These are phyloP conservation scores for Aspergillus puulaauensis DNA, from an alignment of 2,329 filamentous ascomycete species.

Conservation along the genomic window DNA sequence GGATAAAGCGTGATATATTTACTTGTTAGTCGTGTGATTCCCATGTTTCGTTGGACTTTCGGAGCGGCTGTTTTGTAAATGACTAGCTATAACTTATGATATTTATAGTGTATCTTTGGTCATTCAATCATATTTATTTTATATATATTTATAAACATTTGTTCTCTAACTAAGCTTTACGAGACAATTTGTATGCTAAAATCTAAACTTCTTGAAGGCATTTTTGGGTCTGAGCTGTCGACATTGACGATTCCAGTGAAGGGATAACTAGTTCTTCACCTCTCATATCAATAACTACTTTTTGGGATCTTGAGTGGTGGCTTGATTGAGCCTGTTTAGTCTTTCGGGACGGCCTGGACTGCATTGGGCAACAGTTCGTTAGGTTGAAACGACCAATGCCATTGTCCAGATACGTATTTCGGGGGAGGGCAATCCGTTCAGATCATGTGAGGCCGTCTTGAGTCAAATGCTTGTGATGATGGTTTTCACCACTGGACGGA, in stretches of 20 bases:
- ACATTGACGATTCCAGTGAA: no score
- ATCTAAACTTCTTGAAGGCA: background rate
- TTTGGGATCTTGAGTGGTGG: no score
- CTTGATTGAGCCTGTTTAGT: background rate
- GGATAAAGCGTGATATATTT: slow-evolving; percentile 1
- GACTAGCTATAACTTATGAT: slow-evolving; percentile 8
- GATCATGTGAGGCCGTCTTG: background rate
- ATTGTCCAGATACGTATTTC: background rate
- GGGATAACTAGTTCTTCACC: no score
- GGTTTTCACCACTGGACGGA: background rate
- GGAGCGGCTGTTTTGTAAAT: slow-evolving; percentile 14
- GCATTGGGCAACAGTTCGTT: background rate
- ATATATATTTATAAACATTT: background rate
- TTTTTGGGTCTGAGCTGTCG: no score
- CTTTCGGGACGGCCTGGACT: background rate
- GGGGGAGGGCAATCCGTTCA: background rate
- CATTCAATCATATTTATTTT: background rate
- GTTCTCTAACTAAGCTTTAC: background rate
- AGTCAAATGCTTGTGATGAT: background rate
- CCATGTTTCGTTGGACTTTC: slow-evolving; percentile 14
- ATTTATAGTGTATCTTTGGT: background rate
- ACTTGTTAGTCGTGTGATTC: slow-evolving; percentile 16
- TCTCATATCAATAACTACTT: no score
- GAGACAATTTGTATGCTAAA: background rate
- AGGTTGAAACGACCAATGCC: background rate